Evolutionary conservation across 2,329 filamentous ascomycete genomes (phyloP).

Genomic region (Eurotiales sp.): DNA sequence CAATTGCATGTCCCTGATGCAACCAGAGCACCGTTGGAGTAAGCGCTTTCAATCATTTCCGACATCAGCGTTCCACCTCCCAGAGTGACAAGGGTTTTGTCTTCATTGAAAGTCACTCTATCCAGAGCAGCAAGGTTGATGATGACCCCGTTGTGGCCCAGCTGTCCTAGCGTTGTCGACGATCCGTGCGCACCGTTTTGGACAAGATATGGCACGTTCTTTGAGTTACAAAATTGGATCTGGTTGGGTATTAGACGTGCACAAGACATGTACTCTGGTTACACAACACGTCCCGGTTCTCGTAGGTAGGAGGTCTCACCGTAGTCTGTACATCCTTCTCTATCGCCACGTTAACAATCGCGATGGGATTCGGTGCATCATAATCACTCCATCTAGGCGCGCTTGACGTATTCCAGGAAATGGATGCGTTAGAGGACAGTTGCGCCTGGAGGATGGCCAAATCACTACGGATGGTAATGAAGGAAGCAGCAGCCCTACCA

Average conservation of each 20-base stretch:
- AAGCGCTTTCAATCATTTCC: constrained; percentile 14
- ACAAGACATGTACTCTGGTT: no score
- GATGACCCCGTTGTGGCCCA: constrained; percentile 21
- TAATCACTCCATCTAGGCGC: not conserved
- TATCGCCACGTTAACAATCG: no score
- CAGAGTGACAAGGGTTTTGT: constrained; percentile 21
- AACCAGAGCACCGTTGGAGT: constrained; percentile 23
- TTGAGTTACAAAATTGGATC: not conserved
- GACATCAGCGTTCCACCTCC: constrained; percentile 18
- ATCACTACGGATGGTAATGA: no score
- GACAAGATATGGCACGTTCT: constrained; percentile 5
- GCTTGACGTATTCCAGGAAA: no score
- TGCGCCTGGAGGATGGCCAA: no score
- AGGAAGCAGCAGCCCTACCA: no score
- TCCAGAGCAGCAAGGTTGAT: constrained; percentile 28
- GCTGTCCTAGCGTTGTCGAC: constrained; percentile 4
- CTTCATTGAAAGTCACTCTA: constrained; percentile 21
- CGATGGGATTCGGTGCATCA: not conserved
- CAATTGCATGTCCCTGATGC: constrained; percentile 31
- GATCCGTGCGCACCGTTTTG: constrained; percentile 13
- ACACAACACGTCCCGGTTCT: no score
- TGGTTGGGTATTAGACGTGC: not conserved
- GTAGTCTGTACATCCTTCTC: not conserved
- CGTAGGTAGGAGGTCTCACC: no score
- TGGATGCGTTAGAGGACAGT: no score